phyloP scores from a whole-genome alignment of 2,329 filamentous ascomycete species.

The Fusarium pseudoanthophilum region DNA sequence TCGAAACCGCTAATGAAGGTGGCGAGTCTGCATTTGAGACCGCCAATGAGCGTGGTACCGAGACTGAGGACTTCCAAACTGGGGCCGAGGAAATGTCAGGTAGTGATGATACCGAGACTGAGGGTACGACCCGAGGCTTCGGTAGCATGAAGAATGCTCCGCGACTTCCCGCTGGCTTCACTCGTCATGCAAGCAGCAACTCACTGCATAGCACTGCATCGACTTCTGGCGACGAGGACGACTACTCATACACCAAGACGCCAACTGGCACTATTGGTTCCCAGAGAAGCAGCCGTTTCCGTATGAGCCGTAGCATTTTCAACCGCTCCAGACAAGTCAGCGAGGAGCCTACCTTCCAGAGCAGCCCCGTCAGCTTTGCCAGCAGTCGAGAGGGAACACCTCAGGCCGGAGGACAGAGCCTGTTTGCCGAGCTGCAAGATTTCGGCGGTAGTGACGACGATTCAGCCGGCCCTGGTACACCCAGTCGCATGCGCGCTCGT shows the following conservation, averaged over 20 bases:
- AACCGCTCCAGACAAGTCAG: constrained; percentile 69
- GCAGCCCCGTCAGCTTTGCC: constrained; percentile 68
- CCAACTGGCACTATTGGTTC: constrained; percentile 69
- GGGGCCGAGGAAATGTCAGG: constrained; percentile 82
- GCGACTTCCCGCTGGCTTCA: constrained; percentile 51
- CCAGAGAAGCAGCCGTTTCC: constrained; percentile 75
- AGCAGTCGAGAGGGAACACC: constrained; percentile 63
- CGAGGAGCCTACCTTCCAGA: constrained; percentile 66
- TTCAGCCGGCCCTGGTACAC: constrained; percentile 67
- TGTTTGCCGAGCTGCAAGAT: constrained; percentile 91
- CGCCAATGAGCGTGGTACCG: constrained; percentile 82
- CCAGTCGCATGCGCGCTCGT: constrained; percentile 61
- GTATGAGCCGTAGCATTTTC: constrained; percentile 71
- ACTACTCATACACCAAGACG: constrained; percentile 66
- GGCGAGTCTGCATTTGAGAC: constrained; percentile 73
- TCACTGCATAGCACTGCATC: constrained; percentile 91
- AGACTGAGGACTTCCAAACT: constrained; percentile 95
- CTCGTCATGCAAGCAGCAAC: constrained; percentile 63
- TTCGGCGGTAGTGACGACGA: constrained; percentile 81
- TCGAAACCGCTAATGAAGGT: constrained; percentile 84
- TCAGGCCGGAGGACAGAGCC: constrained; percentile 71
- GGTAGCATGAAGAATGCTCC: constrained; percentile 56
- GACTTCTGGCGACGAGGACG: constrained; percentile 81
- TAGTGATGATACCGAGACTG: constrained; percentile 92
- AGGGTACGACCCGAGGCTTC: constrained; percentile 64